Conservation (phyloP, 352 stramenopile species). For the Phytopythium ostracodes region DNA sequence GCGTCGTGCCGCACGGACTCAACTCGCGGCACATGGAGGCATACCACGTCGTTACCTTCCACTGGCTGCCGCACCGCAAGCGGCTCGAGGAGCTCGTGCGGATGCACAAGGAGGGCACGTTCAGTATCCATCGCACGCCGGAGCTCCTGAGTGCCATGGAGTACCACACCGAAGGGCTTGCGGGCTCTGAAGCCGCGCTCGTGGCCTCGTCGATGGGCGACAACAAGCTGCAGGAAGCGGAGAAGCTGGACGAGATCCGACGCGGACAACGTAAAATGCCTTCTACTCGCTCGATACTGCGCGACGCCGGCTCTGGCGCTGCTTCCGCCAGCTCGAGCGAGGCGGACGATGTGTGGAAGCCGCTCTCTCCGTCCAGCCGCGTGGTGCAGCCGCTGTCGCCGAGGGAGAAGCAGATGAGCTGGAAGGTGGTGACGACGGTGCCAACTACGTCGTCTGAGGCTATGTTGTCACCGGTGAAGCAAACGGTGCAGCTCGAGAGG, state of each 20-base stretch:
- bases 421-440: constrained; percentile 39
- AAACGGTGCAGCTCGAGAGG: constrained; percentile 35
- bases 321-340: constrained; percentile 16
- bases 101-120: constrained; percentile 75
- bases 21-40: constrained; percentile 39
- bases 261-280: constrained; percentile 49
- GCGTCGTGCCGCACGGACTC: constrained; percentile 48
- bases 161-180: constrained; percentile 61
- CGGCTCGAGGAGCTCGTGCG: constrained; percentile 59
- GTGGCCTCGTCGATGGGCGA: constrained; percentile 17
- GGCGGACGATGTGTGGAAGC: constrained; percentile 35
- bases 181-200: constrained; percentile 33
- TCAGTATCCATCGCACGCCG: constrained; percentile 72
- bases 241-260: constrained; percentile 61
- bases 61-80: constrained; percentile 50
- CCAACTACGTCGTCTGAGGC: constrained; percentile 8
- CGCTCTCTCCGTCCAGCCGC: constrained; percentile 49
- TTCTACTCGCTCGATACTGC: constrained; percentile 31
- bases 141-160: constrained; percentile 63
- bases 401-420: constrained; percentile 53
- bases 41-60: constrained; percentile 60
- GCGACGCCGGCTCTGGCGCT: constrained; percentile 21
- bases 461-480: constrained; percentile 16
- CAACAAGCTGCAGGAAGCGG: constrained; percentile 30
- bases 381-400: constrained; percentile 42